A percentile compares a stretch with the other conserved stretches of the same genome.
phyloP scores from a whole-genome alignment of 1,284 basidiomycete genomes.

The Macrocystidia cucumis region DNA sequence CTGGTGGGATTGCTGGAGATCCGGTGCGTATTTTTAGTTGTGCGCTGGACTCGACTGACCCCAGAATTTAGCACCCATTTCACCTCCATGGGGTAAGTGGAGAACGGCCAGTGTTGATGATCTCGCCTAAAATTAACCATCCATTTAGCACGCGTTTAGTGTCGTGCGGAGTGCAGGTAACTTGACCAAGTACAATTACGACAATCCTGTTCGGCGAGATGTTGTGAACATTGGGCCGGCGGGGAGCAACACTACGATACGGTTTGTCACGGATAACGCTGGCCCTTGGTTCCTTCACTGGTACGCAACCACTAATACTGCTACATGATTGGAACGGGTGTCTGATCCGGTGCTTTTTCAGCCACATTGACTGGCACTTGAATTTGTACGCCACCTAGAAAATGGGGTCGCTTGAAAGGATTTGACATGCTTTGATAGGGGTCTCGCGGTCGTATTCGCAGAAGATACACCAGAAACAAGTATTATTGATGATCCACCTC shows the following conservation, averaged over 20 bases:
- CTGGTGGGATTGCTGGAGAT: slow-evolving; percentile 7
- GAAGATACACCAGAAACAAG: not conserved
- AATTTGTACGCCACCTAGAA: not conserved
- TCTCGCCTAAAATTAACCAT: not conserved
- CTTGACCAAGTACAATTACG: slow-evolving; percentile 14
- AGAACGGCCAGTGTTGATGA: not conserved
- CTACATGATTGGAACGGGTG: too few relatives aligned
- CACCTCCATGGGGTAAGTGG: slow-evolving; percentile 29
- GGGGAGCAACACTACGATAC: slow-evolving; percentile 15
- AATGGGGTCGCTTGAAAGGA: too few relatives aligned
- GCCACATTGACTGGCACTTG: slow-evolving; percentile 3
- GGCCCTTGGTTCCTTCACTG: slow-evolving; percentile 31
- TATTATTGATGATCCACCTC: not conserved
- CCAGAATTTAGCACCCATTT: slow-evolving; percentile 27
- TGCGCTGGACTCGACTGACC: not conserved
- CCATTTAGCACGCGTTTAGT: slow-evolving; percentile 14
- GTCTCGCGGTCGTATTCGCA: not conserved
- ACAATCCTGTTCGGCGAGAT: slow-evolving; percentile 16
- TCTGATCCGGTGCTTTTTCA: slow-evolving; percentile 1
- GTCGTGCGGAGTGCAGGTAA: slow-evolving; percentile 18
- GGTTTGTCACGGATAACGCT: slow-evolving; percentile 17
- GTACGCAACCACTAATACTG: too few relatives aligned
- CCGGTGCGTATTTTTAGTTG: slow-evolving; percentile 3
- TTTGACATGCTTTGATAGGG: not conserved
- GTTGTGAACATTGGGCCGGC: slow-evolving; percentile 12